phyloP scores from a whole-genome alignment of 1,139 yeast species.

The Candida dubliniensis region DNA sequence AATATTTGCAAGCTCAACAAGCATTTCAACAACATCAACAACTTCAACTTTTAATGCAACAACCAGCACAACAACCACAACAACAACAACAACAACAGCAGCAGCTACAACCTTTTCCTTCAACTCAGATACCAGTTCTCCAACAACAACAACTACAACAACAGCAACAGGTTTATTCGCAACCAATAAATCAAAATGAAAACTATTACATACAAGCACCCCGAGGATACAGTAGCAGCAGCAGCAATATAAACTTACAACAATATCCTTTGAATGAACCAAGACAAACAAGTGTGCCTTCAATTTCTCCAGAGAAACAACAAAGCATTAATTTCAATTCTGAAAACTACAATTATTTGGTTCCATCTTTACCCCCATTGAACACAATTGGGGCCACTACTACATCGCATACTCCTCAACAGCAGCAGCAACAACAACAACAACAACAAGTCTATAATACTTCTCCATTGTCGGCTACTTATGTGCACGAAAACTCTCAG shows the following conservation, averaged over 20 bases:
- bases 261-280: constrained; percentile 5
- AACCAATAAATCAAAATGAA: constrained; percentile 2
- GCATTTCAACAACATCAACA: constrained; percentile 3
- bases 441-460: constrained; percentile 2
- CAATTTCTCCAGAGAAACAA: constrained; percentile 3
- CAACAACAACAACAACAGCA: constrained; percentile 3
- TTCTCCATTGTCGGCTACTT: constrained; percentile 5
- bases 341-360: constrained; percentile 10
- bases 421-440: background rate
- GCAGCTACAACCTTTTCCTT: constrained; percentile 1
- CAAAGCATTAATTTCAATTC: constrained; percentile 2
- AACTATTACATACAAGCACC: constrained; percentile 4
- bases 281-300: background rate
- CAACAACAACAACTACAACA: constrained; percentile 5
- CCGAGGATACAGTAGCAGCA: constrained; percentile 2
- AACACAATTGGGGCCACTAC: constrained; percentile 2
- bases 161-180: constrained; percentile 2
- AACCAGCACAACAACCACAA: constrained; percentile 6
- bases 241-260: constrained; percentile 2
- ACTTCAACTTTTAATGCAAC: constrained; percentile 5
- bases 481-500: constrained; percentile 2
- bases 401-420: constrained; percentile 3
- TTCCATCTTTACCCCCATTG: constrained; percentile 10
- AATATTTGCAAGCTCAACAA: constrained; percentile 6
- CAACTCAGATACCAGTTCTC: constrained; percentile 1